Base-by-base conservation (phyloP, 306 rosid genomes). In the Corylus americana region DNA sequence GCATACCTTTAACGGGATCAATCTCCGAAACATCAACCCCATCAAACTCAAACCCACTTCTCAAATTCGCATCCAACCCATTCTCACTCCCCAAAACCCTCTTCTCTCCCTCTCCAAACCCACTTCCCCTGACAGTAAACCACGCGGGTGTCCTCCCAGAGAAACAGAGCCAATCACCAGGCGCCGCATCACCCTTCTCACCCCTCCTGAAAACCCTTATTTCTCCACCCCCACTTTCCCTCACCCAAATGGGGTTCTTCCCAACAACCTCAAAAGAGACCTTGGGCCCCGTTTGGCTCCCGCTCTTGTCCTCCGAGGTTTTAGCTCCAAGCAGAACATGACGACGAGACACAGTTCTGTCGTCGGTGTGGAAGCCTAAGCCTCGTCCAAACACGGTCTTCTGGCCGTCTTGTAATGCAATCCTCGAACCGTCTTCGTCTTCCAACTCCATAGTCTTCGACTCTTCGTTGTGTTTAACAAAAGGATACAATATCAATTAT, bases 211-310 rank as follows among this genome's bases (percentile, higher is more conserved):
- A 91, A 53, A 73, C 62, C 73, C 84, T 77, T 77, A 90, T 66
- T 55, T 59, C 53, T 27, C 72, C 85, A 22, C 85, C 82, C 2
- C 20, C 76, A 22, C 53, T 57, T 42, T 78, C 79, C 59, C 79
- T 73, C 25, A 92, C 89, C 97, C 97, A 94, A 74, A 94, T 55
- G 75, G 97, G 98, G 75, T 94, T 94, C 75, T 75, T 86, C 73
- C 97, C 98, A 4, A 83, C 75, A 25, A 91, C 97, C 81, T 90
- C 83, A 75, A 94, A 94, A 31, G 84, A 91, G 83, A 89, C 92
- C 85, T 74, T 71, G 62, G 85, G 50, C 55, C 75, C 86, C 18
- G 87, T 39, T 20, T n/a, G 77, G 50, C 54, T 61, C 5, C 71
- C 71, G 7, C 69, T 29, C 50, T 45, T 55, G 51, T 77, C 80